Evolutionary conservation across 345 rosid genomes (phyloP).

Genomic region (Camelina neglecta): DNA sequence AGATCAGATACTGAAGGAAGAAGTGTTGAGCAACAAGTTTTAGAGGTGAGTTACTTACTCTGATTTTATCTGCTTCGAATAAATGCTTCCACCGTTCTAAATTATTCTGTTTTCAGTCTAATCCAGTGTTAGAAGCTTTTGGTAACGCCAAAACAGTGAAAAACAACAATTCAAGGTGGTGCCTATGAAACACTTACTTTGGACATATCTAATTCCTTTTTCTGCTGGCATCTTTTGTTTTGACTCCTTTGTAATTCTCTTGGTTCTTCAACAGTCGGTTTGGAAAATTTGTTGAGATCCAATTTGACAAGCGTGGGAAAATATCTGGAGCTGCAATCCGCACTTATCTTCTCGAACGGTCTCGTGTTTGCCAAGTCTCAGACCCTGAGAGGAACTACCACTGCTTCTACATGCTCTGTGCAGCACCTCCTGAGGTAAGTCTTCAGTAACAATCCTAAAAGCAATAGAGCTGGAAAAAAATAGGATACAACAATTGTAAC

Average conservation of each 20-base stretch:
- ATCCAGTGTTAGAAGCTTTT: slow-evolving; percentile 92
- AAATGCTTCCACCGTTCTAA: slow-evolving; percentile 29
- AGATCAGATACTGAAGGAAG: slow-evolving; percentile 70
- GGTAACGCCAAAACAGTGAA: slow-evolving; percentile 92
- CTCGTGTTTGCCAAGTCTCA: slow-evolving; percentile 81
- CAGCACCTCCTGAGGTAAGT: slow-evolving; percentile 69
- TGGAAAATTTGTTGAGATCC: slow-evolving; percentile 93
- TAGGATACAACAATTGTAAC: not conserved
- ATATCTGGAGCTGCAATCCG: slow-evolving; percentile 88
- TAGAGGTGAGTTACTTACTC: slow-evolving; percentile 57
- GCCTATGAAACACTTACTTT: slow-evolving; percentile 13
- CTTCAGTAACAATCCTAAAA: slow-evolving; percentile 27
- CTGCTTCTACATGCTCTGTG: slow-evolving; percentile 76
- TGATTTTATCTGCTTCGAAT: slow-evolving; percentile 1
- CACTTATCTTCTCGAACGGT: slow-evolving; percentile 81
- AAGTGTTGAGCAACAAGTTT: slow-evolving; percentile 81
- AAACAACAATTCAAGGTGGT: slow-evolving; percentile 89
- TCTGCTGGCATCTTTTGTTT: slow-evolving; percentile 16
- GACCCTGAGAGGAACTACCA: slow-evolving; percentile 84
- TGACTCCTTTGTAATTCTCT: slow-evolving; percentile 14
- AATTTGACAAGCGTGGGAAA: slow-evolving; percentile 81
- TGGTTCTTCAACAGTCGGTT: slow-evolving; percentile 59
- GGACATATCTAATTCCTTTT: not conserved
- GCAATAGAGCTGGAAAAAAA: slow-evolving; percentile 18
- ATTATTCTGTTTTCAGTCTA: slow-evolving; percentile 57